Evolutionary conservation across 805 yeast species (phyloP), one percentile per base, ranked within the genome.

Genomic region (Metschnikowia vanudenii): DNA sequence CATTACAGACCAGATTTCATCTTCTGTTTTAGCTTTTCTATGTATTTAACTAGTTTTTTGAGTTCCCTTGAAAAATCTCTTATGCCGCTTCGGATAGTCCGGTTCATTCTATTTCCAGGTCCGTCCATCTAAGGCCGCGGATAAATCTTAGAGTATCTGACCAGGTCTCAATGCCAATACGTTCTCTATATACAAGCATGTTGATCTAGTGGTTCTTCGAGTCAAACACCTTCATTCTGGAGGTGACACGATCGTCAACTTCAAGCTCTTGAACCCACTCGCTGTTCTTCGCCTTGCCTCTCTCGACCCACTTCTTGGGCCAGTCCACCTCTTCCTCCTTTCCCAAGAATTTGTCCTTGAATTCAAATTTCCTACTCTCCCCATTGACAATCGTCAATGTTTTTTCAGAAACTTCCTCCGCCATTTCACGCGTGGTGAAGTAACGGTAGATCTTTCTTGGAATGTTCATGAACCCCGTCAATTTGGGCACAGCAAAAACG

Each of bases 181-280:
- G 12, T 12, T 18, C 3, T 28, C 32, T 31, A 34, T 43, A 19
- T 29, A 29, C 28, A 43, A 28, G 12, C 31, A 6, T 18, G 10
- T 19, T 12, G 13, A 11, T 11, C 19, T 35, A 37, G 28, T 22
- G 33, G 19, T 35, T 13, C 33, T 14, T 40, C n/a, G 47, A 10
- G 17, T 69, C 73, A 53, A 57, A 82, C 8, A 80, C 81, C 52
- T 72, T 69, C 63, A 88, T 61, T 45, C 79, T 65, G 19, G 66
- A 61, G 10, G 76, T 64, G 14, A 92, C 80, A 49, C 96, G 71
- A 8, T 79, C 80, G 60, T 92, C 98, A 24, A 79, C 79, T 7
- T 61, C 71, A 39, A 91, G 69, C 22, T 85, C 91, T 59, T 82
- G 81, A 45, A 84, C 81, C 99, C 99, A 92, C 62, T 92, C 97